A percentile compares a stretch with the other conserved stretches of the same genome.
phyloP scores from a whole-genome alignment of 2,329 filamentous ascomycete genomes.

The Monilinia laxa region DNA sequence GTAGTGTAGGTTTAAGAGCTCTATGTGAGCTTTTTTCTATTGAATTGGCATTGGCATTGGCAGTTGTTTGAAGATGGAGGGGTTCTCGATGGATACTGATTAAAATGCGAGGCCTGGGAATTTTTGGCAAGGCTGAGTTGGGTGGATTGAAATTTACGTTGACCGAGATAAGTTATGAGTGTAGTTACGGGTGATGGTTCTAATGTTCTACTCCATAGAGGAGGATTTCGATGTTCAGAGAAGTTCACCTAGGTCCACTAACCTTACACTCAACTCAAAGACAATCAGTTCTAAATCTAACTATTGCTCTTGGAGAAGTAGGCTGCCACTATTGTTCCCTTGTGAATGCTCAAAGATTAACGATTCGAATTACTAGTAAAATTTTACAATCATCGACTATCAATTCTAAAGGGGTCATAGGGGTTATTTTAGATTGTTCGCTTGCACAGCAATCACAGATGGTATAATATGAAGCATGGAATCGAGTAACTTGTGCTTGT shows the following conservation, averaged over 20 bases:
- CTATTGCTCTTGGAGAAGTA: background rate
- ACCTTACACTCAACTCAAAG: background rate
- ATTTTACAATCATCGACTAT: background rate
- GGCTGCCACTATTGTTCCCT: background rate
- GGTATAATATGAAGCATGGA: background rate
- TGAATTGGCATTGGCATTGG: background rate
- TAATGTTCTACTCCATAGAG: background rate
- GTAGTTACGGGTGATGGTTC: background rate
- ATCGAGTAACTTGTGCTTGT: background rate
- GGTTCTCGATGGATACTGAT: background rate
- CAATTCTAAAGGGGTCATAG: background rate
- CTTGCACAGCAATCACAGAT: background rate
- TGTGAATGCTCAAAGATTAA: background rate
- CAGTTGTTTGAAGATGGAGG: background rate
- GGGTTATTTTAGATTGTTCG: background rate
- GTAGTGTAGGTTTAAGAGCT: background rate
- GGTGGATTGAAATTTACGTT: background rate
- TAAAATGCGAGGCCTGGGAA: background rate
- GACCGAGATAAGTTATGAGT: background rate
- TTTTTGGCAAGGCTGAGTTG: background rate
- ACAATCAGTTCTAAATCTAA: background rate
- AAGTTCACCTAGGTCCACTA: background rate
- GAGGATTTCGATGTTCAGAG: background rate
- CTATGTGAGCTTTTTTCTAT: slow-evolving; percentile 1
- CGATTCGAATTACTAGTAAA: background rate